Evolutionary conservation across 2,329 filamentous ascomycete species (phyloP).

Genomic region (Nothophoma quercina): DNA sequence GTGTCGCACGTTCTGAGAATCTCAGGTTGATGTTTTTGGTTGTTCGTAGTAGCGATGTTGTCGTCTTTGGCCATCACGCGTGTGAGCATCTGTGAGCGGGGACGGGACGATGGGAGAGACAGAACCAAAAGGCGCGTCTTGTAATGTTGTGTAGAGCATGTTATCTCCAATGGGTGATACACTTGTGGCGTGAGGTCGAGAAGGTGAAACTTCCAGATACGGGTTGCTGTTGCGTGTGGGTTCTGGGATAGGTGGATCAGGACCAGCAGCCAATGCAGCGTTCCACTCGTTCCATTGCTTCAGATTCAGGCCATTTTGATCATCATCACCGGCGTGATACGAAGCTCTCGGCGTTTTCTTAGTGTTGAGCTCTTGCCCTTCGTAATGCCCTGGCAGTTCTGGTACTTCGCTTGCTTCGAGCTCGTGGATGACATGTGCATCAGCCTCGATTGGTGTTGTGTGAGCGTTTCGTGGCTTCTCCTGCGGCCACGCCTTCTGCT

Average conservation of each 20-base stretch:
- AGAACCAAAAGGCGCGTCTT: conserved; percentile 4
- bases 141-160: conserved; percentile 3
- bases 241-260: neutral
- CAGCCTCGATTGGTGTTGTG: conserved; percentile 29
- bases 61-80: neutral
- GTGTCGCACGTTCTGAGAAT: too few relatives aligned
- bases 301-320: conserved; percentile 11
- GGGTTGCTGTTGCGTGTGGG: neutral
- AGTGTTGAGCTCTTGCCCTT: conserved; percentile 25
- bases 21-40: neutral
- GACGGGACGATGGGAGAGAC: conserved; percentile 22
- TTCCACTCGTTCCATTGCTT: conserved; percentile 22
- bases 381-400: conserved; percentile 27
- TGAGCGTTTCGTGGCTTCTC: conserved; percentile 23
- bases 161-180: conserved; percentile 1
- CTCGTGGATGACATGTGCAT: conserved; percentile 31
- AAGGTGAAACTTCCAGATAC: conserved; percentile 8
- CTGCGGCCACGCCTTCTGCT: conserved; percentile 33
- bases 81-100: conserved; percentile 17
- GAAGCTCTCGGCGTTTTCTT: conserved; percentile 9
- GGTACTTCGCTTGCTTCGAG: conserved; percentile 30
- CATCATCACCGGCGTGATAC: conserved; percentile 18
- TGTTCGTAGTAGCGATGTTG: conserved; percentile 13
- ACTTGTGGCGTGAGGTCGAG: neutral
- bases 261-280: conserved; percentile 9